These are phyloP conservation scores for Aspergillus bombycis DNA, from an alignment of 2,329 filamentous ascomycete species.

Conservation along the genomic window DNA sequence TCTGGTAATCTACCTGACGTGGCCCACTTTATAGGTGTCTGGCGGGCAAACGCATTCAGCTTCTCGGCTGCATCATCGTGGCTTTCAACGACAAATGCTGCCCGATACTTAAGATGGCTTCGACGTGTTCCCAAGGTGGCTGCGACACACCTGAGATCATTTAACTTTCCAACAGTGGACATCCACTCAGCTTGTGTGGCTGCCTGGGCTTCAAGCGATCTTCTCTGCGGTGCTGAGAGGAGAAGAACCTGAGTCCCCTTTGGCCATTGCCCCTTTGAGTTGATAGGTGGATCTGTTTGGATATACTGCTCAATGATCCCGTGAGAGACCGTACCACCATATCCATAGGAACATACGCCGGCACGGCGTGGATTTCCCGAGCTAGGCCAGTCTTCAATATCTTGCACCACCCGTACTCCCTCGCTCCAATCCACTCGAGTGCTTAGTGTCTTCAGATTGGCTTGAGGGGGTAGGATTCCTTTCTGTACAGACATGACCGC, in stretches of 20 bases:
- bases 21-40: constrained; percentile 6
- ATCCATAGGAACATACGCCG: constrained; percentile 38
- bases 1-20: constrained; percentile 18
- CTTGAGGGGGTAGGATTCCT: constrained; percentile 34
- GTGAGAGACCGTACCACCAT: constrained; percentile 41
- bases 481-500: constrained; percentile 29
- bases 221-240: not conserved
- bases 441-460: constrained; percentile 39
- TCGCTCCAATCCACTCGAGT: constrained; percentile 35
- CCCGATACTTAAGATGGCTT: not conserved
- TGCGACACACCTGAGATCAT: not conserved
- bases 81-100: not conserved
- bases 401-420: constrained; percentile 27
- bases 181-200: not conserved
- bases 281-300: not conserved
- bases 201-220: not conserved
- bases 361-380: constrained; percentile 24
- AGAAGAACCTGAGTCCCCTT: not conserved
- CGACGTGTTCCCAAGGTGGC: not conserved
- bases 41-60: not conserved
- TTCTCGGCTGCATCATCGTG: constrained; percentile 18
- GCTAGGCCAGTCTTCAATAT: constrained; percentile 25
- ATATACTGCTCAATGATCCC: constrained; percentile 32
- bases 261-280: not conserved
- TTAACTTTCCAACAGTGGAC: not conserved